phyloP scores from a whole-genome alignment of 306 rosid species.

The Rosa rugosa region DNA sequence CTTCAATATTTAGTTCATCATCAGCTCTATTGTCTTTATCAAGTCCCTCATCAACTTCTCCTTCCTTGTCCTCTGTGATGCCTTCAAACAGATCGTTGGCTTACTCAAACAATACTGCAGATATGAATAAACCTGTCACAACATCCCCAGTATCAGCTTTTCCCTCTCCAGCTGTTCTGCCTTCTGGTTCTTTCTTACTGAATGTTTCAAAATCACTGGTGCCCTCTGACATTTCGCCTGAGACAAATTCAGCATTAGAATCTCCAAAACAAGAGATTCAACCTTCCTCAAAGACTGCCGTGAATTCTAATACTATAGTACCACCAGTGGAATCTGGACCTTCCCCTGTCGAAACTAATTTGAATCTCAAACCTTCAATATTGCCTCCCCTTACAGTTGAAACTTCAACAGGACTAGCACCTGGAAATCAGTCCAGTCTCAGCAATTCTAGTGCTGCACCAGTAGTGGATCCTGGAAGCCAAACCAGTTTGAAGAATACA shows the following conservation, averaged over 20 bases:
- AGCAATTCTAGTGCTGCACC: slow-evolving; percentile 26
- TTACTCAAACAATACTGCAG: slow-evolving; percentile 29
- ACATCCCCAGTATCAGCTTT: slow-evolving; percentile 37
- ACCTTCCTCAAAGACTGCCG: slow-evolving; percentile 34
- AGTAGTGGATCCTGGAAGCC: slow-evolving; percentile 28
- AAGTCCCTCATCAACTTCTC: slow-evolving; percentile 28
- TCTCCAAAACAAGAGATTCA: slow-evolving; percentile 39
- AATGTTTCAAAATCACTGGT: slow-evolving; percentile 31
- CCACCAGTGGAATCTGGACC: slow-evolving; percentile 30
- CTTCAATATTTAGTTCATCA: slow-evolving; percentile 12
- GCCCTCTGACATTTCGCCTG: slow-evolving; percentile 24
- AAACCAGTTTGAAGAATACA: slow-evolving; percentile 18
- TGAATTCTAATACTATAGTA: slow-evolving; percentile 32
- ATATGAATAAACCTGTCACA: slow-evolving; percentile 30
- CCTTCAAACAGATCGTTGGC: slow-evolving; percentile 34
- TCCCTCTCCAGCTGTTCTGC: slow-evolving; percentile 27
- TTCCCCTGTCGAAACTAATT: slow-evolving; percentile 33
- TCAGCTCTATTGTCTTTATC: slow-evolving; percentile 33
- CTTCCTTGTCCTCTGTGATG: slow-evolving; percentile 36
- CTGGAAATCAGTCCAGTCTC: slow-evolving; percentile 28
- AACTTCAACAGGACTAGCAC: slow-evolving; percentile 24
- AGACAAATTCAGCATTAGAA: slow-evolving; percentile 32
- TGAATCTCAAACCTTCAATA: slow-evolving; percentile 35
- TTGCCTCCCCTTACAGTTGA: slow-evolving; percentile 14
- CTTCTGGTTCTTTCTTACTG: slow-evolving; percentile 23